Percentiles rank a stretch among this genome's conserved stretches.
These are phyloP conservation scores for Gliomastix tumulicola DNA, from an alignment of 2,329 filamentous ascomycete genomes.

Conservation along the genomic window DNA sequence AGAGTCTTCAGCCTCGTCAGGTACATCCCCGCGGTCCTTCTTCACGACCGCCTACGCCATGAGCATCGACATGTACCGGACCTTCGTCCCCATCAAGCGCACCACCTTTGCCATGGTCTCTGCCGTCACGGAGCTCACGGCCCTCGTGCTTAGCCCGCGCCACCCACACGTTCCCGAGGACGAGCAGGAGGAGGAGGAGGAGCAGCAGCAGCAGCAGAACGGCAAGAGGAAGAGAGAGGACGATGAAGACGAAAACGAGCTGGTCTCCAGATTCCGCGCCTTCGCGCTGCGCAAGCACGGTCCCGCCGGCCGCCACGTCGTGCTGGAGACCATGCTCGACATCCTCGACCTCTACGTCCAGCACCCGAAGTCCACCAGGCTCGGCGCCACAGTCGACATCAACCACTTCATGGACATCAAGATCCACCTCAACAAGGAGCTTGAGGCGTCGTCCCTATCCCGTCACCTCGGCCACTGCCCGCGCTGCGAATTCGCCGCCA, in stretches of 20 bases:
- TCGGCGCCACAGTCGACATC: conserved; percentile 66
- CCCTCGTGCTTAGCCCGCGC: conserved; percentile 51
- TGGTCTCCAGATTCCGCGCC: background rate
- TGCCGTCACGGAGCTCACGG: conserved; percentile 73
- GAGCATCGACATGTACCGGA: conserved; percentile 85
- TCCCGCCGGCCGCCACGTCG: conserved; percentile 33
- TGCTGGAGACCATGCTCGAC: conserved; percentile 78
- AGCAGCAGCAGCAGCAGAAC: conserved; percentile 14
- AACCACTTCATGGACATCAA: conserved; percentile 80
- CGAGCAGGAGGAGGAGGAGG: conserved; percentile 36
- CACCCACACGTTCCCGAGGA: conserved; percentile 32
- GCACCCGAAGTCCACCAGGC: conserved; percentile 64
- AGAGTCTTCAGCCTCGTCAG: background rate
- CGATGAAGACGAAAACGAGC: background rate
- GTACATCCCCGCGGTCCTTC: conserved; percentile 33
- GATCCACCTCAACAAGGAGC: conserved; percentile 78
- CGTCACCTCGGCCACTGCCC: conserved; percentile 58
- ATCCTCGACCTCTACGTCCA: conserved; percentile 89
- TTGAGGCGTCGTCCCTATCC: conserved; percentile 53
- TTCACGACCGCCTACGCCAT: conserved; percentile 71
- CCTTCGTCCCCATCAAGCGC: conserved; percentile 87
- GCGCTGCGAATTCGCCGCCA: conserved; percentile 32
- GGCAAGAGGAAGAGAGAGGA: background rate
- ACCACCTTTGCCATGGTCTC: conserved; percentile 80
- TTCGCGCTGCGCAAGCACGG: conserved; percentile 1